Conservation (phyloP, 2,329 filamentous ascomycete species). For the Aspergillus calidoustus region DNA sequence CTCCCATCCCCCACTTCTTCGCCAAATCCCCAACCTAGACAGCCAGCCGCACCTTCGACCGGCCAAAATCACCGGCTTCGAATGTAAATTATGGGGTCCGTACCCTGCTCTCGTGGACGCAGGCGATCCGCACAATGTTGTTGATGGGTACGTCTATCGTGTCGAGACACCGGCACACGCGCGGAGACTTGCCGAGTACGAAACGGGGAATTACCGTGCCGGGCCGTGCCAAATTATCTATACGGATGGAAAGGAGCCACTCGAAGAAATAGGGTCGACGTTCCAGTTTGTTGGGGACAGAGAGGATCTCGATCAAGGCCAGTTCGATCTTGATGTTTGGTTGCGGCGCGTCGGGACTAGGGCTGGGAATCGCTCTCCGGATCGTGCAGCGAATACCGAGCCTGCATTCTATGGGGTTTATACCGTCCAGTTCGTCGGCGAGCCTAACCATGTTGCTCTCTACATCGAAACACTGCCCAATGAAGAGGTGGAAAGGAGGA, state of each 20-base stretch:
- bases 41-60: conserved; percentile 24
- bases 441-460: conserved; percentile 24
- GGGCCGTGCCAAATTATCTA: conserved; percentile 24
- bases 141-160: conserved; percentile 31
- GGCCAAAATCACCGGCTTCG: conserved; percentile 30
- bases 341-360: conserved; percentile 18
- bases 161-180: conserved; percentile 26
- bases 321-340: conserved; percentile 27
- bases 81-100: conserved; percentile 36
- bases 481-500: background rate
- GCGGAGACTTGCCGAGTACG: conserved; percentile 29
- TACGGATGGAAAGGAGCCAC: conserved; percentile 22
- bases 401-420: conserved; percentile 18
- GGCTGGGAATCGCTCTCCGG: no score
- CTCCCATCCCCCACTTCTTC: conserved; percentile 34
- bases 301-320: conserved; percentile 25
- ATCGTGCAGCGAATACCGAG: no score
- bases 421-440: conserved; percentile 21
- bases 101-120: conserved; percentile 33
- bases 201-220: conserved; percentile 27
- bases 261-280: conserved; percentile 17
- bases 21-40: conserved; percentile 30
- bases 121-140: conserved; percentile 21
- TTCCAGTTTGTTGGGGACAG: conserved; percentile 29
- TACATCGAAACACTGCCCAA: conserved; percentile 25